Conservation (phyloP, 805 yeast species). For the Myxozyma neotropica region DNA sequence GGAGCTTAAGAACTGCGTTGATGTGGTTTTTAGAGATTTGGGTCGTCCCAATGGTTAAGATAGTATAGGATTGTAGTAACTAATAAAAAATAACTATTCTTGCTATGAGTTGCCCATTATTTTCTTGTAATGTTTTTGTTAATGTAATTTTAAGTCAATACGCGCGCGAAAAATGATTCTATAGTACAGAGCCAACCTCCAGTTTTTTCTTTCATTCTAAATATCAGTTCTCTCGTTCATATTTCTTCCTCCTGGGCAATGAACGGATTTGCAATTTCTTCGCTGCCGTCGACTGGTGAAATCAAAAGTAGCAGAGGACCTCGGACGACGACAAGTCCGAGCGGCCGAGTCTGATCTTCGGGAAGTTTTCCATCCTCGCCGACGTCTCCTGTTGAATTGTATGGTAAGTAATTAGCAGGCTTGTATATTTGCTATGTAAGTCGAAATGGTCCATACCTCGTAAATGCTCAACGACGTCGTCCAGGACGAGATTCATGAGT, state of each 20-base stretch:
- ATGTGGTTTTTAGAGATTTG: constrained; percentile 29
- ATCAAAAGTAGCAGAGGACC: constrained; percentile 75
- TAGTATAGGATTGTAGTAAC: background rate
- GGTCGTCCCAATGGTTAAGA: constrained; percentile 15
- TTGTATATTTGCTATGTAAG: background rate
- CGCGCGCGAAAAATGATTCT: no score
- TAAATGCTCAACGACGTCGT: constrained; percentile 63
- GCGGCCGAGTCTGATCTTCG: constrained; percentile 57
- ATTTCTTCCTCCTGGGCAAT: constrained; percentile 37
- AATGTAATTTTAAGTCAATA: no score
- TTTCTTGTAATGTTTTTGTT: background rate
- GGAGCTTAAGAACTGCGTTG: constrained; percentile 53
- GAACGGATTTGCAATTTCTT: constrained; percentile 72
- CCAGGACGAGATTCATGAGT: constrained; percentile 79
- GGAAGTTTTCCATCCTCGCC: constrained; percentile 60
- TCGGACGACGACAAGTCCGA: constrained; percentile 82
- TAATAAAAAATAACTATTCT: background rate
- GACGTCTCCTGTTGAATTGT: constrained; percentile 48
- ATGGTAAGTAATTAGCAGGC: background rate
- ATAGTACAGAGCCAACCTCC: background rate
- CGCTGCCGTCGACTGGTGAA: constrained; percentile 72
- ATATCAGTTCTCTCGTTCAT: background rate
- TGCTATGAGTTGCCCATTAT: background rate
- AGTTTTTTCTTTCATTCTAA: background rate
- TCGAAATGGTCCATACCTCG: constrained; percentile 46